Evolutionary conservation across 2,329 filamentous ascomycete genomes (phyloP), one percentile per base, ranked within the genome.

Genomic region (Fusarium sp.): DNA sequence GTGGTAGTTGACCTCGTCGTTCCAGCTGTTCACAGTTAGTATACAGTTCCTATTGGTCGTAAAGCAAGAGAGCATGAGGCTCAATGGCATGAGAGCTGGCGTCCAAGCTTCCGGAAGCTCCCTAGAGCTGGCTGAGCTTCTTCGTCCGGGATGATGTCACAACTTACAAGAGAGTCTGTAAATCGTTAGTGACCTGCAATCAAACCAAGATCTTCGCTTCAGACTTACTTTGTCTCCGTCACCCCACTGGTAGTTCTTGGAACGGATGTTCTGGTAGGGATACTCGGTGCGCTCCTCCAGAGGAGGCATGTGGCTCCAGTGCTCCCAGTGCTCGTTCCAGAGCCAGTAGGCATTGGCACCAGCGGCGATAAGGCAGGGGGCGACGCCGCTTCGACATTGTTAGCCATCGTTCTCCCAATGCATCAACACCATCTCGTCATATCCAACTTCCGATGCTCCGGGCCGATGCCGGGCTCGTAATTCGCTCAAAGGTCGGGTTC

Each of bases 301-400:
- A 72, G 96, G 92, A 65, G 92, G 89, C 82, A 93, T 84, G 84
- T 98, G 95, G 54, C 82, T 84, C 89, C 92, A 94, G 88, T 99
- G 96, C 84, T 97, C 93, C 95, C 95, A 98, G 84, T 99, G 96
- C 85, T 97, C 93, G 77, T 89, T 90, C 94, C 94, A 99, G 69
- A 97, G 90, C 79, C 91, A 90, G 81, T 92, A 97, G 76, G 94
- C 94, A 82, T 99, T 99, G 83, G 90, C 84, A 73, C 83, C 80
- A 64, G 92, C 90, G 72, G 94, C 84, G 73, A 91, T 83, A 61
- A 98, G 85, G 80, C 83, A 85, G 58, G 95, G 94, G 71, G 92
- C 84, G 72, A 92, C 89, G 77, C 86, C 91, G 82, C 94, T 97
- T 79, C 75, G 61, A 43, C 53, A 53, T 57, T 57, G 73, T 76